These are phyloP conservation scores for Ogataea zsoltii DNA, from an alignment of 805 yeast species.

Conservation along the genomic window DNA sequence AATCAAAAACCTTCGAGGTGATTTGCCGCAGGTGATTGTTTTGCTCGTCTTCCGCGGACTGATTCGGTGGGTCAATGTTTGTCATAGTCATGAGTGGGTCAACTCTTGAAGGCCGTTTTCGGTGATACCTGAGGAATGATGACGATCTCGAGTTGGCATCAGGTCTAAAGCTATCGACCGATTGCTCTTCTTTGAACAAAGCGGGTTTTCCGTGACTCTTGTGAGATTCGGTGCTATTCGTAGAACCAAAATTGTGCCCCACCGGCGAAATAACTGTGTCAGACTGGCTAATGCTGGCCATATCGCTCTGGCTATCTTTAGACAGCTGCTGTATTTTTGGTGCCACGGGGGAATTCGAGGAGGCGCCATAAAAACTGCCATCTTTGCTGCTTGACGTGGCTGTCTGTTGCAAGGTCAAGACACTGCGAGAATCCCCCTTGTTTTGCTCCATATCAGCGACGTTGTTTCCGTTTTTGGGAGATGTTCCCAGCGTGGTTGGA, in stretches of 20 bases:
- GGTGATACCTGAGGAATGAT: slow-evolving; percentile 7
- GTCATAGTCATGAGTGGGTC: slow-evolving; percentile 9
- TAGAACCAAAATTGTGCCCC: slow-evolving; percentile 14
- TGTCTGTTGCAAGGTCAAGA: background rate
- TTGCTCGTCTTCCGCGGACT: slow-evolving; percentile 8
- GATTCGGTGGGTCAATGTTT: background rate
- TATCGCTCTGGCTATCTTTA: slow-evolving; percentile 22
- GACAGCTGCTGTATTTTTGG: slow-evolving; percentile 8
- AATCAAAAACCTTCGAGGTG: slow-evolving; percentile 71
- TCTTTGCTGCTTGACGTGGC: slow-evolving; percentile 7
- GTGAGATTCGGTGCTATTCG: slow-evolving; percentile 14
- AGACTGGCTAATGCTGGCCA: slow-evolving; percentile 18
- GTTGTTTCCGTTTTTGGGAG: background rate
- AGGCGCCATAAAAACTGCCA: slow-evolving; percentile 8
- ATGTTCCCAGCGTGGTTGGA: slow-evolving; percentile 3
- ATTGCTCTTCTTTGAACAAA: slow-evolving; percentile 5
- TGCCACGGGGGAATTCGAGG: slow-evolving; percentile 16
- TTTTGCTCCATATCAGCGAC: background rate
- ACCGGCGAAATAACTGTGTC: slow-evolving; percentile 20
- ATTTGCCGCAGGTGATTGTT: slow-evolving; percentile 45
- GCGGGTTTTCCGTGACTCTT: slow-evolving; percentile 1
- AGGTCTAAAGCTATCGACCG: slow-evolving; percentile 5
- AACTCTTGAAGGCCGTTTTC: slow-evolving; percentile 3
- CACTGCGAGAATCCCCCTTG: background rate
- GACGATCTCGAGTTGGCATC: slow-evolving; percentile 15